A percentile compares a stretch with the other conserved stretches of the same genome.
phyloP scores from a whole-genome alignment of 139 green algal genomes.

The Asterochloris sp. region DNA sequence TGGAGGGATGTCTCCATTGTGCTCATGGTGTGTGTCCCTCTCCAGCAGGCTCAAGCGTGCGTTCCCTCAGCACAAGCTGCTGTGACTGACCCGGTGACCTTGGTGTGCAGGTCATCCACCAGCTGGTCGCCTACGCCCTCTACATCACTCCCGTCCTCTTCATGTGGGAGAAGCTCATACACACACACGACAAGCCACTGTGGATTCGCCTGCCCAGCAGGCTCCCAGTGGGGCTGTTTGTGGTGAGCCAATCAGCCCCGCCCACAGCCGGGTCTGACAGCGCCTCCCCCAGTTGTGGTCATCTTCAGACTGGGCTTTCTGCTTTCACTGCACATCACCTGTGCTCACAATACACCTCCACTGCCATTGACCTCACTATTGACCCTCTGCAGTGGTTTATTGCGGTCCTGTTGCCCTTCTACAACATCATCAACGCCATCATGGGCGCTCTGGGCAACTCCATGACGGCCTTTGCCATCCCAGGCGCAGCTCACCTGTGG shows the following conservation, averaged over 20 bases:
- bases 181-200: conserved; percentile 7
- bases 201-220: conserved; percentile 17
- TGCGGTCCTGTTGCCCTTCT: conserved; percentile 16
- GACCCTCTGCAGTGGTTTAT: conserved; percentile 4
- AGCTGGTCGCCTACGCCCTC: conserved; percentile 22
- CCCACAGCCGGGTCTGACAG: no score
- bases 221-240: conserved; percentile 7
- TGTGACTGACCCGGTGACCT: background rate
- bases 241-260: background rate
- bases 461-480: conserved; percentile 24
- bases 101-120: background rate
- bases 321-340: no score
- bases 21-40: conserved; percentile 7
- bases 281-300: no score
- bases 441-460: conserved; percentile 16
- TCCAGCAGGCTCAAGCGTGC: background rate
- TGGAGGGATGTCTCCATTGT: conserved; percentile 15
- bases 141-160: conserved; percentile 20
- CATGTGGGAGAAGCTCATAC: conserved; percentile 27
- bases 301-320: no score
- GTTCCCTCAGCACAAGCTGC: background rate
- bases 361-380: no score
- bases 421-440: conserved; percentile 24
- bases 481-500: conserved; percentile 14
- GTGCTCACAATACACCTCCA: no score